phyloP scores from a whole-genome alignment of 2,329 filamentous ascomycete species.

The Purpureocillium lavendulum region DNA sequence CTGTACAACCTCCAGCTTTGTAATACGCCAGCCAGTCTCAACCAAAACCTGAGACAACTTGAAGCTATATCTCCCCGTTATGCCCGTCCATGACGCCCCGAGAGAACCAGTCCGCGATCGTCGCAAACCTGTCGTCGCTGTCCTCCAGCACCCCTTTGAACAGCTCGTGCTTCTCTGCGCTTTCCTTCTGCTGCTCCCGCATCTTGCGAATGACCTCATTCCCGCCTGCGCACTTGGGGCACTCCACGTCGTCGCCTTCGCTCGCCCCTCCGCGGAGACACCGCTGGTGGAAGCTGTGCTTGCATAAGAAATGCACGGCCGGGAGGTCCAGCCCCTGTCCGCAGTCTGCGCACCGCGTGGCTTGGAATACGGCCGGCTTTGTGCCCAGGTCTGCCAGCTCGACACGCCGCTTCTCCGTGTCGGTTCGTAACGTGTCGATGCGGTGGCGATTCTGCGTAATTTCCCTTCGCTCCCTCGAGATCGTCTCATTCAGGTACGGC shows the following conservation, averaged over 20 bases:
- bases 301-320: slow-evolving; percentile 91
- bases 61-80: no score
- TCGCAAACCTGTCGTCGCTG: slow-evolving; percentile 79
- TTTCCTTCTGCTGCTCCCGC: slow-evolving; percentile 76
- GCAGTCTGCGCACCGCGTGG: slow-evolving; percentile 80
- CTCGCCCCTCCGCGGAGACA: slow-evolving; percentile 55
- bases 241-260: slow-evolving; percentile 60
- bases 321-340: slow-evolving; percentile 73
- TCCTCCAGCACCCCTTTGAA: slow-evolving; percentile 73
- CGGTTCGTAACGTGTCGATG: slow-evolving; percentile 73
- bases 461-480: slow-evolving; percentile 79
- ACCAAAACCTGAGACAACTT: no score
- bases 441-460: slow-evolving; percentile 73
- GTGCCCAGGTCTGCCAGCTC: slow-evolving; percentile 71
- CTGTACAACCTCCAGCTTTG: no score
- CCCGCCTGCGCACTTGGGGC: slow-evolving; percentile 73
- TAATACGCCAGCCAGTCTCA: no score
- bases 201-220: slow-evolving; percentile 88
- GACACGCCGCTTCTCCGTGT: slow-evolving; percentile 70
- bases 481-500: slow-evolving; percentile 80
- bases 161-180: slow-evolving; percentile 77
- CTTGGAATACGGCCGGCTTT: slow-evolving; percentile 84
- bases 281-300: slow-evolving; percentile 91
- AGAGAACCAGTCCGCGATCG: slow-evolving; percentile 90
- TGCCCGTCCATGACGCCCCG: slow-evolving; percentile 70